Evolutionary conservation across 192 early-diverging fungal species (phyloP), one percentile per base, ranked within the genome.

Genomic region (Glomus cerebriforme): DNA sequence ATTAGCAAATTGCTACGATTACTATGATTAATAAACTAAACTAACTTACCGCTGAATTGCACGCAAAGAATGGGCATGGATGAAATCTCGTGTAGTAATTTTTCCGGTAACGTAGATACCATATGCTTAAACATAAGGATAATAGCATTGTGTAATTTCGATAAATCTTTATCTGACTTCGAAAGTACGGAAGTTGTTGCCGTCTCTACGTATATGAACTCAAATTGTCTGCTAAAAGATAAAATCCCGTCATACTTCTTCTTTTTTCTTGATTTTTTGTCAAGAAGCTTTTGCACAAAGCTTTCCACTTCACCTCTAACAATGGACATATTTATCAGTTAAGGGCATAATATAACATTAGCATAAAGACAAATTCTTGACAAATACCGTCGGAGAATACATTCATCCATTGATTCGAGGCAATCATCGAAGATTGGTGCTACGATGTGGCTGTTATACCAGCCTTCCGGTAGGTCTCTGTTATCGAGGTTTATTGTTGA

Each of bases 111-210:
- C 3, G 27, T 73, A 59, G 27, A 73, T 59, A 47, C 72, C 27
- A 73, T 73, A 29, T 37, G 31, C 35, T 73, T 73, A 73, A 49
- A 73, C 39, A 73, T 73, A 73, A 59, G 5, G 1, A 58, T 58
- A 73, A 58, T 73, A 73, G 43, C 29, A 73, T 73, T 59, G 3
- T 73, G 3, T 69, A 69, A 7, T 22, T 69, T 69, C n/a, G 67
- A 69, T 69, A 69, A 69, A 69, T 69, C 37, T 69, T 69, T 69
- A 45, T 69, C 67, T 69, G 34, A 69, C 26, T 69, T 69, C 3
- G 10, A 69, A 43, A 45, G 34, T 69, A 69, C 37, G 26, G n/a
- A 69, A 69, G 67, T 69, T 69, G 37, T 69, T 43, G 37, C 67
- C 32, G n/a, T 69, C 22, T 69, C 67, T 69, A 69, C n/a, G 6